Evolutionary conservation across 495 filamentous ascomycete species (phyloP).

Genomic region (Neurospora sp.): DNA sequence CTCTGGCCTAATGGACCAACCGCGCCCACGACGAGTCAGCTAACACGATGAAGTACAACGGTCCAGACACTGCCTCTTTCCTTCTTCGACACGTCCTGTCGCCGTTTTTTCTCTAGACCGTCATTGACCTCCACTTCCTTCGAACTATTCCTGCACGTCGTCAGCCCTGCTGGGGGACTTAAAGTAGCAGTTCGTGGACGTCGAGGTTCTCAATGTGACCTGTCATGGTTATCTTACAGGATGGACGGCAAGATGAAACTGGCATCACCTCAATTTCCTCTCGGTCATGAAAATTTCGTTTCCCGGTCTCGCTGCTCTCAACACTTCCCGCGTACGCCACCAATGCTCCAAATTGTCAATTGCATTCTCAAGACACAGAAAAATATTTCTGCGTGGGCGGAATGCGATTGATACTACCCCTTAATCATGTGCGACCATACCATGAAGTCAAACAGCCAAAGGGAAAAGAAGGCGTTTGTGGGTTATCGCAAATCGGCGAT

Average conservation of each 20-base stretch:
- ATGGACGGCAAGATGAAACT: background rate
- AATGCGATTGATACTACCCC: background rate
- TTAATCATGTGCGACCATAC: background rate
- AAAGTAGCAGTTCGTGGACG: background rate
- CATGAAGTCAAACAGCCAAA: background rate
- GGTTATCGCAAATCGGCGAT: background rate
- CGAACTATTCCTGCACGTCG: background rate
- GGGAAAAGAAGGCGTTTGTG: background rate
- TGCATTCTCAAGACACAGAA: background rate
- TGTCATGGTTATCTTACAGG: background rate
- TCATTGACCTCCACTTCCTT: background rate
- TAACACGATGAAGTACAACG: background rate
- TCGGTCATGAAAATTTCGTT: background rate
- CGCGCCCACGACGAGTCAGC: background rate
- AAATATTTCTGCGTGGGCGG: background rate
- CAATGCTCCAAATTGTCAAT: background rate
- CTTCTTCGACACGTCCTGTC: background rate
- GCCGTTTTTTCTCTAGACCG: background rate
- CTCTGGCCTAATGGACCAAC: background rate
- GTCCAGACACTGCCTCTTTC: background rate
- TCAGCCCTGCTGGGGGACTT: background rate
- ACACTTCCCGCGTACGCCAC: background rate
- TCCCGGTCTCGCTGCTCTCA: background rate
- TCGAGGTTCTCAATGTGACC: background rate
- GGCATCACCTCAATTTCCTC: background rate